These are phyloP conservation scores for Taiozyma sp. DNA, from an alignment of 1,139 yeast species.

Conservation along the genomic window DNA sequence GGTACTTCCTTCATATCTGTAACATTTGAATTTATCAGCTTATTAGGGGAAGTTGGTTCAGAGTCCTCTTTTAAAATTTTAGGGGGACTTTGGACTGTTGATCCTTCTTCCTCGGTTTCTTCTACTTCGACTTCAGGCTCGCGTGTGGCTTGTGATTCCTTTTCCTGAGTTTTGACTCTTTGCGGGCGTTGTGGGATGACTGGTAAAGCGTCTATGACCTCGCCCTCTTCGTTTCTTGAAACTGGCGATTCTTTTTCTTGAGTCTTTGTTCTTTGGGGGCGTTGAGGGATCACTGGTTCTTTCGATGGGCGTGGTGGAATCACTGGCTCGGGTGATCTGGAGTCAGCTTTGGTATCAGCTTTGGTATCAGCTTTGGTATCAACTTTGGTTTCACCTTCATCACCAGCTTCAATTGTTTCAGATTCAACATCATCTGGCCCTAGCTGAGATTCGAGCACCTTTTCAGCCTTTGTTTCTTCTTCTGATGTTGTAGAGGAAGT, in stretches of 20 bases:
- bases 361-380: background rate
- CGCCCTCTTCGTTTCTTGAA: background rate
- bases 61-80: background rate
- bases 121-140: background rate
- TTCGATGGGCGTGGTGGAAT: background rate
- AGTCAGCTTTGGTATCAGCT: background rate
- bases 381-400: background rate
- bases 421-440: background rate
- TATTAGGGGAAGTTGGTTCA: background rate
- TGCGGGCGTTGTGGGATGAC: constrained; percentile 6
- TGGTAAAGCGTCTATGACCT: background rate
- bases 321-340: background rate
- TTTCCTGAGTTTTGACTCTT: constrained; percentile 1
- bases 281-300: constrained; percentile 3
- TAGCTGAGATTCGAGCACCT: background rate
- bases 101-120: background rate
- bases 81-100: background rate
- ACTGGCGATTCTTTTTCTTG: background rate
- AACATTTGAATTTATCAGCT: background rate
- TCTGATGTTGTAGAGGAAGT: background rate
- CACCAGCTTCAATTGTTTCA: background rate
- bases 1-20: background rate
- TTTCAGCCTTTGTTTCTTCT: background rate
- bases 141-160: background rate
- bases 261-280: constrained; percentile 2